phyloP scores from a whole-genome alignment of 495 filamentous ascomycete genomes.

The Penicillium paradoxum region DNA sequence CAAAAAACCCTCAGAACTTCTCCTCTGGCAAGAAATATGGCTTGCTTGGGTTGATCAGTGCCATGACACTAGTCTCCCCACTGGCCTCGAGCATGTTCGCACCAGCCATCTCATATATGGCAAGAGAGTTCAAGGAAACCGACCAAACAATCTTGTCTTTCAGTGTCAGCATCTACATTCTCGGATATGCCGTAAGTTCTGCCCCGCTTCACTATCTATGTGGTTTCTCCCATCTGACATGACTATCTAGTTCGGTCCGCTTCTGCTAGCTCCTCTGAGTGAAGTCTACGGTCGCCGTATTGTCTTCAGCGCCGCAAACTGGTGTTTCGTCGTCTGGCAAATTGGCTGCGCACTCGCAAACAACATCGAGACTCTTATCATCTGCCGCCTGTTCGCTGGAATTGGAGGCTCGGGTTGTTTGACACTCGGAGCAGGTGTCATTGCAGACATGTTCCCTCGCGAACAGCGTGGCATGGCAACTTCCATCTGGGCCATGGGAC shows the following conservation, averaged over 20 bases:
- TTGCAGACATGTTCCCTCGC: slow-evolving; percentile 48
- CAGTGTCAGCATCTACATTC: slow-evolving; percentile 51
- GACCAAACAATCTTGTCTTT: slow-evolving; percentile 46
- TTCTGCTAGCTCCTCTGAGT: slow-evolving; percentile 40
- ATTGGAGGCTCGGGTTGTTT: slow-evolving; percentile 44
- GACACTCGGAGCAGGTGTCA: slow-evolving; percentile 50
- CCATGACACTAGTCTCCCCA: slow-evolving; percentile 44
- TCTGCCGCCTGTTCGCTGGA: slow-evolving; percentile 50
- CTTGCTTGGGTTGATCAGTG: slow-evolving; percentile 29
- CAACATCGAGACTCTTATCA: slow-evolving; percentile 44
- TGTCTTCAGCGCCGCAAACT: slow-evolving; percentile 46
- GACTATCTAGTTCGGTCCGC: slow-evolving; percentile 30
- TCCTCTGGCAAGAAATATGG: slow-evolving; percentile 35
- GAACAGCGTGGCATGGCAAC: slow-evolving; percentile 46
- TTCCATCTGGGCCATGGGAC: slow-evolving; percentile 23
- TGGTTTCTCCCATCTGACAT: slow-evolving; percentile 1
- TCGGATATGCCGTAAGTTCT: slow-evolving; percentile 52
- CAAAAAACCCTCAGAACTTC: slow-evolving; percentile 67
- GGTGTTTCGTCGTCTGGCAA: slow-evolving; percentile 48
- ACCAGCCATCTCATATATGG: slow-evolving; percentile 53
- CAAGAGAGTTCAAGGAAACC: slow-evolving; percentile 55
- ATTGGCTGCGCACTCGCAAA: slow-evolving; percentile 46
- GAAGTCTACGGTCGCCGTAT: slow-evolving; percentile 55
- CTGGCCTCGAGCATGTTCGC: slow-evolving; percentile 69
- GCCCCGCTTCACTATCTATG: neutral